Evolutionary conservation across 768 basidiomycete genomes (phyloP).

Genomic region (Dentipellis fragilis): DNA sequence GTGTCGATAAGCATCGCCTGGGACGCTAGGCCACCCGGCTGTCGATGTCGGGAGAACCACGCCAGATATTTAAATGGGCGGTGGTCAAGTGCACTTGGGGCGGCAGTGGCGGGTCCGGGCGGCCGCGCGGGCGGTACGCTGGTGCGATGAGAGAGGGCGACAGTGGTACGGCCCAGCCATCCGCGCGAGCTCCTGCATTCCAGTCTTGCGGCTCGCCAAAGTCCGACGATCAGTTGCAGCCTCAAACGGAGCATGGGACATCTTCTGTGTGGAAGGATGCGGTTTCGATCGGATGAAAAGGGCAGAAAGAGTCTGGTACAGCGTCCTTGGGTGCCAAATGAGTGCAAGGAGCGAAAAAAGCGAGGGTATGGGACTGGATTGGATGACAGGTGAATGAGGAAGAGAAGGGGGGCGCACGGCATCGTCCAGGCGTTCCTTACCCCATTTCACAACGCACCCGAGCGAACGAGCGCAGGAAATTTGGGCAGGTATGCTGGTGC

Average conservation of each 20-base stretch:
- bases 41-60: not conserved
- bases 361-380: not conserved
- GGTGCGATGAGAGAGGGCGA: too few species aligned
- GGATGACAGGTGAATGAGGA: not conserved
- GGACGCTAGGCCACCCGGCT: not conserved
- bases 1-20: not conserved
- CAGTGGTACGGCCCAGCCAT: too few species aligned
- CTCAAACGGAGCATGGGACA: not conserved
- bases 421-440: not conserved
- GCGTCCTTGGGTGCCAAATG: too few species aligned
- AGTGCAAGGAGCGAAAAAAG: too few species aligned
- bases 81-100: too few species aligned
- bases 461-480: too few species aligned
- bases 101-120: too few species aligned
- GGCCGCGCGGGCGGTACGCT: too few species aligned
- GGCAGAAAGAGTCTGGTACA: not conserved
- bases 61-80: too few species aligned
- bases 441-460: not conserved
- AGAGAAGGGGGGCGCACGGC: not conserved
- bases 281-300: not conserved
- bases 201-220: not conserved
- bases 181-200: not conserved
- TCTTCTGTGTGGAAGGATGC: not conserved
- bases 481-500: too few species aligned
- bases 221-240: not conserved